phyloP scores from a whole-genome alignment of 805 yeast genomes.

The Candida morakotiae region DNA sequence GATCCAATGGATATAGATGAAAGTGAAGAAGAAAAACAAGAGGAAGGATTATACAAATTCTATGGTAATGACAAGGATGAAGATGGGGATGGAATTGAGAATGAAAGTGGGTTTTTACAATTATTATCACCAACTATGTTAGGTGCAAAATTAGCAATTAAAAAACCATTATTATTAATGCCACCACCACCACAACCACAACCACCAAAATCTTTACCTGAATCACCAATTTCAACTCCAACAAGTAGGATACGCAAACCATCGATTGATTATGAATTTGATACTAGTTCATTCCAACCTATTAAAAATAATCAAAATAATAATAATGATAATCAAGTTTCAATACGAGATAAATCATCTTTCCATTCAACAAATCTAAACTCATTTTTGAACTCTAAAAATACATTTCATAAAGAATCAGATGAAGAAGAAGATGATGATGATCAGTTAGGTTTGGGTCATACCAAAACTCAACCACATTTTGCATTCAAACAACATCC shows the following conservation, averaged over 20 bases:
- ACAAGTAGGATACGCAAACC: not conserved
- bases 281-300: slow-evolving; percentile 14
- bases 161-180: slow-evolving; percentile 24
- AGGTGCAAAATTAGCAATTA: slow-evolving; percentile 38
- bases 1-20: slow-evolving; percentile 23
- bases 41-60: not conserved
- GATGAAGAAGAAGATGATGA: not conserved
- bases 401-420: not conserved
- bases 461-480: not conserved
- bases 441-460: not conserved
- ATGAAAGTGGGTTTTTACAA: slow-evolving; percentile 12
- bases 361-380: slow-evolving; percentile 10
- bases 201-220: not conserved
- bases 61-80: slow-evolving; percentile 1
- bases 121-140: slow-evolving; percentile 35
- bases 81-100: slow-evolving; percentile 10
- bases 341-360: slow-evolving; percentile 2
- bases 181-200: slow-evolving; percentile 18
- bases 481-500: slow-evolving; percentile 6
- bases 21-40: slow-evolving; percentile 6
- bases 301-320: not conserved
- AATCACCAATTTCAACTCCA: slow-evolving; percentile 7
- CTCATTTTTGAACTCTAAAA: slow-evolving; percentile 8
- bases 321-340: too few species aligned
- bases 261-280: slow-evolving; percentile 23